Evolutionary conservation across 345 rosid species (phyloP).

Genomic region (Hypericum androsaemum): DNA sequence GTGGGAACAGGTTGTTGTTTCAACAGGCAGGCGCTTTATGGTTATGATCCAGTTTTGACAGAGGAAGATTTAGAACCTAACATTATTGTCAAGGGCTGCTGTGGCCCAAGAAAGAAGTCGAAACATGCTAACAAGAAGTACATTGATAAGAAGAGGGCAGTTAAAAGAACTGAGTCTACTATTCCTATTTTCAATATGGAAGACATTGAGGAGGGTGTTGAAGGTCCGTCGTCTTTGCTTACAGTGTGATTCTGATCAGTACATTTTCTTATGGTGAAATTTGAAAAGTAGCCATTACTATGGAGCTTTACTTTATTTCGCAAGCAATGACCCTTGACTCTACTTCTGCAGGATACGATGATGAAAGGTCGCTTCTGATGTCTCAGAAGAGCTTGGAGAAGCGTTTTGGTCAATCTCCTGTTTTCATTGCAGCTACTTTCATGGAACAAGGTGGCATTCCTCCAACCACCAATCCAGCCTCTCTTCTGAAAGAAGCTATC

Average conservation of each 20-base stretch:
- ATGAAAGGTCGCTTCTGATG: slow-evolving; percentile 96
- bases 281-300: not conserved
- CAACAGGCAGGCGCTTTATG: slow-evolving; percentile 96
- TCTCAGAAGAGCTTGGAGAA: slow-evolving; percentile 94
- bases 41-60: slow-evolving; percentile 93
- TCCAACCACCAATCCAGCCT: slow-evolving; percentile 87
- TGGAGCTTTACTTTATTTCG: not conserved
- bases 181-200: slow-evolving; percentile 97
- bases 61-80: slow-evolving; percentile 95
- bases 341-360: slow-evolving; percentile 80
- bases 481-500: slow-evolving; percentile 92
- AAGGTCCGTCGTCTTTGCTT: slow-evolving; percentile 56
- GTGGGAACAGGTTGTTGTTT: slow-evolving; percentile 99
- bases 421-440: slow-evolving; percentile 94
- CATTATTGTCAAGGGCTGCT: slow-evolving; percentile 90
- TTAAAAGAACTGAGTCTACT: slow-evolving; percentile 88
- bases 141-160: slow-evolving; percentile 63
- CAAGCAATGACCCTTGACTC: slow-evolving; percentile 1
- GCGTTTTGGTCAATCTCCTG: slow-evolving; percentile 99
- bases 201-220: slow-evolving; percentile 94
- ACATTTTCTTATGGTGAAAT: not conserved
- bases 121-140: slow-evolving; percentile 61
- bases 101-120: slow-evolving; percentile 90
- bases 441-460: slow-evolving; percentile 99
- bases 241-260: too few relatives aligned